phyloP scores from a whole-genome alignment of 139 green algal genomes.

The Marvania coccoides region DNA sequence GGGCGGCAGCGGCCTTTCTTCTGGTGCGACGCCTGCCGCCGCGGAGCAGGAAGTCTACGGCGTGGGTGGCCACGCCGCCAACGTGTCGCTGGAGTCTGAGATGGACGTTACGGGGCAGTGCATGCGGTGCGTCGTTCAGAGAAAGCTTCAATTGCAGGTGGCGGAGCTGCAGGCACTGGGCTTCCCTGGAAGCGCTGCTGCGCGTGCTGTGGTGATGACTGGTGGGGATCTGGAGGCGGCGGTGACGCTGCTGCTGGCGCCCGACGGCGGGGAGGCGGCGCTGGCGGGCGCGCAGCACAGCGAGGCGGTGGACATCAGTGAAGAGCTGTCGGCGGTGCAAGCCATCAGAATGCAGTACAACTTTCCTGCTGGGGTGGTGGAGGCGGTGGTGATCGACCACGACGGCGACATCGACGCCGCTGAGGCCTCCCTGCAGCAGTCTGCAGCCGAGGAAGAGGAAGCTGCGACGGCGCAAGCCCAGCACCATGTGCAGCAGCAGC shows the following conservation, averaged over 20 bases:
- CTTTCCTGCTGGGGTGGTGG: background rate
- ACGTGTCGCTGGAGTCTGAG: too few relatives aligned
- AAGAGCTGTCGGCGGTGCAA: slow-evolving; percentile 1
- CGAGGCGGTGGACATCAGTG: background rate
- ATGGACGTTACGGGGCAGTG: slow-evolving; percentile 6
- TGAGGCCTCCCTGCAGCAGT: too few relatives aligned
- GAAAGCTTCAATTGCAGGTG: slow-evolving; percentile 10
- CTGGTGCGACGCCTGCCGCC: background rate
- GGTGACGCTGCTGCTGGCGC: slow-evolving; percentile 48
- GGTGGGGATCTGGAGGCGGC: slow-evolving; percentile 48
- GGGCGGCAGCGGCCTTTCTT: background rate
- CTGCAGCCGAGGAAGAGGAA: too few relatives aligned
- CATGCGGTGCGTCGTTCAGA: slow-evolving; percentile 15
- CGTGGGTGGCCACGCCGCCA: background rate
- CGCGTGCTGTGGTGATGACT: slow-evolving; percentile 39
- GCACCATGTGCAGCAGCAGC: slow-evolving; percentile 5
- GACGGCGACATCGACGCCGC: slow-evolving; percentile 8
- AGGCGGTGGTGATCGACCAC: slow-evolving; percentile 7
- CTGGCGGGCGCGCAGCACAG: too few relatives aligned
- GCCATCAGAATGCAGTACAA: background rate
- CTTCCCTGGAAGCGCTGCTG: slow-evolving; percentile 35
- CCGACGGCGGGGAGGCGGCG: too few relatives aligned
- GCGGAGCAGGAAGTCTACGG: background rate
- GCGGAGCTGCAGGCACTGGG: slow-evolving; percentile 41
- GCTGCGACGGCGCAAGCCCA: background rate